Conservation (phyloP, 352 stramenopile species). For the Phytophthora syringae region DNA sequence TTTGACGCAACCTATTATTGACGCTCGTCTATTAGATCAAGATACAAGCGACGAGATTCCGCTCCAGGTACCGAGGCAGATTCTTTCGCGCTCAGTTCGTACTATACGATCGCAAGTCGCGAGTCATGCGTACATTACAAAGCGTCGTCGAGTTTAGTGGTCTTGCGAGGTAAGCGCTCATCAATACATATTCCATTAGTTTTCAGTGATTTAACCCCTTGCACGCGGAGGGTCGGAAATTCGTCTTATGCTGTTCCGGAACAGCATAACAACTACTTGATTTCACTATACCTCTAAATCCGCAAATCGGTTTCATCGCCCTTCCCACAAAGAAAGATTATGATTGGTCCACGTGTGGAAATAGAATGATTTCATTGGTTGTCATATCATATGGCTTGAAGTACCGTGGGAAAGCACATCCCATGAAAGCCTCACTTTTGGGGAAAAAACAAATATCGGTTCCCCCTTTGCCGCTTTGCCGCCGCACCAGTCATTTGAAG, state of each 20-base stretch:
- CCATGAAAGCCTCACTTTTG: not conserved
- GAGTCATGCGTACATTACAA: too few relatives aligned
- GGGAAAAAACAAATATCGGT: conserved; percentile 3
- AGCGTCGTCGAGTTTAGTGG: too few relatives aligned
- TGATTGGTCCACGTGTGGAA: conserved; percentile 1
- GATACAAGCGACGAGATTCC: too few relatives aligned
- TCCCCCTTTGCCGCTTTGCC: not conserved
- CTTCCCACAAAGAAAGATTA: not conserved
- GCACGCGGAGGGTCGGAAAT: not conserved
- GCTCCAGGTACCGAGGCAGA: too few relatives aligned
- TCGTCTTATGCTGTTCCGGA: not conserved
- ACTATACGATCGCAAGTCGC: too few relatives aligned
- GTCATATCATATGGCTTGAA: not conserved
- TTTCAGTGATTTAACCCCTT: too few relatives aligned
- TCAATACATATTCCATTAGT: too few relatives aligned
- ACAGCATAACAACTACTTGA: not conserved
- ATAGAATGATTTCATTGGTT: not conserved
- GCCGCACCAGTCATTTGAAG: conserved; percentile 3
- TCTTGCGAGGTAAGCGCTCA: too few relatives aligned
- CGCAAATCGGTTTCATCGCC: not conserved
- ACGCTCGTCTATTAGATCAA: too few relatives aligned
- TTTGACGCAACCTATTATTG: too few relatives aligned
- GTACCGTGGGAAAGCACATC: not conserved
- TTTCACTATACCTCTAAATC: not conserved
- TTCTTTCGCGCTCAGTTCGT: too few relatives aligned